phyloP scores from a whole-genome alignment of 176 grass and related monocot species.

The Carex cristatella region DNA sequence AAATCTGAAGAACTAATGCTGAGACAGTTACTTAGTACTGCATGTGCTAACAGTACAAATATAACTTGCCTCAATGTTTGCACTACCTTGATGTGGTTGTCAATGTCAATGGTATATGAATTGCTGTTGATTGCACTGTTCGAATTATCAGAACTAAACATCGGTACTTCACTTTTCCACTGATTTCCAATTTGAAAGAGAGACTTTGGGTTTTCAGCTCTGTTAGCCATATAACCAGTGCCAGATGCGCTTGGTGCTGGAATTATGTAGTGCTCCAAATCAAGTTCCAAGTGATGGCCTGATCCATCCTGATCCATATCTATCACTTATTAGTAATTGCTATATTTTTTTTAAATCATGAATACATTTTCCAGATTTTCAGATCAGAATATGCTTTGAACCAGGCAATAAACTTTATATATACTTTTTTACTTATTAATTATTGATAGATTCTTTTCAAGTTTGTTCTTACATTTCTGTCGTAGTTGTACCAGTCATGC shows the following conservation, averaged over 20 bases:
- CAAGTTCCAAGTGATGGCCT: constrained; percentile 73
- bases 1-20: background rate
- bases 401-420: background rate
- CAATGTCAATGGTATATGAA: constrained; percentile 41
- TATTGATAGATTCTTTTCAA: background rate
- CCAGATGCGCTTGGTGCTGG: constrained; percentile 59
- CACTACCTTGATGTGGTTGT: constrained; percentile 40
- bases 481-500: background rate
- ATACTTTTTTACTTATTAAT: background rate
- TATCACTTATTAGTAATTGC: constrained; percentile 14
- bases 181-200: constrained; percentile 43
- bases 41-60: background rate
- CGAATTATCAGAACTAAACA: constrained; percentile 45
- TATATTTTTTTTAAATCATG: background rate
- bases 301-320: constrained; percentile 58
- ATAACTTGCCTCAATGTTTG: background rate
- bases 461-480: background rate
- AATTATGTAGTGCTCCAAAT: constrained; percentile 92
- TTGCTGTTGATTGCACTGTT: constrained; percentile 39
- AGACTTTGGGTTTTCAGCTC: constrained; percentile 70
- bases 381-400: background rate
- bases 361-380: background rate
- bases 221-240: constrained; percentile 81
- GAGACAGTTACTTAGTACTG: background rate
- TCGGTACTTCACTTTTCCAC: constrained; percentile 42